A percentile compares a stretch with the other conserved stretches of the same genome.
Conservation (phyloP, 495 filamentous ascomycete species). For the Xylaria flabelliformis region DNA sequence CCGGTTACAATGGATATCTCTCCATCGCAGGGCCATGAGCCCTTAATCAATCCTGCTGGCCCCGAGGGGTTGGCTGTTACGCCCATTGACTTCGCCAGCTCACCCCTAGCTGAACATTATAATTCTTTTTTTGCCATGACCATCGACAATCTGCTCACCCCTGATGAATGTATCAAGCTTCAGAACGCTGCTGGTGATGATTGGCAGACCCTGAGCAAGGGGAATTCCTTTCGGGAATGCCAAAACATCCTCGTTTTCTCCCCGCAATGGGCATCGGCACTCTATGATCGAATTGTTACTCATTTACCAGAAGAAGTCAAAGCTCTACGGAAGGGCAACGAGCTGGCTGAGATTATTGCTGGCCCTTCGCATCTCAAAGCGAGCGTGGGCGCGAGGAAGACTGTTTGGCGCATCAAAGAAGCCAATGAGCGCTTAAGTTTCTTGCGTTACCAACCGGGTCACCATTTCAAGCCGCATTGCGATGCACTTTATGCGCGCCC, state of each 20-base stretch:
- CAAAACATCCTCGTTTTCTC: conserved; percentile 68
- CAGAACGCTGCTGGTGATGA: conserved; percentile 53
- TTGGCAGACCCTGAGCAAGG: conserved; percentile 37
- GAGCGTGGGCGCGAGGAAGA: conserved; percentile 35
- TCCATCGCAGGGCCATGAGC: conserved; percentile 16
- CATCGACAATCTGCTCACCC: conserved; percentile 69
- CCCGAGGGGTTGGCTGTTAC: conserved; percentile 27
- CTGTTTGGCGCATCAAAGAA: conserved; percentile 59
- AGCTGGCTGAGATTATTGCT: conserved; percentile 60
- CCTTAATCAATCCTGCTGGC: conserved; percentile 25
- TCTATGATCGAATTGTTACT: conserved; percentile 73
- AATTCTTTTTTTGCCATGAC: conserved; percentile 61
- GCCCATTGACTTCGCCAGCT: conserved; percentile 58
- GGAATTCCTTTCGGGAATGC: conserved; percentile 54
- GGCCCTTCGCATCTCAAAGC: conserved; percentile 38
- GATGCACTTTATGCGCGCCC: conserved; percentile 70
- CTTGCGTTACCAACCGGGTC: conserved; percentile 74
- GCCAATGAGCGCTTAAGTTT: conserved; percentile 84
- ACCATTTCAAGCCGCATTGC: conserved; percentile 80
- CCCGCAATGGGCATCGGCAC: conserved; percentile 62
- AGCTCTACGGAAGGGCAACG: conserved; percentile 41
- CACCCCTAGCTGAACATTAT: conserved; percentile 60
- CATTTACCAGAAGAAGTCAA: conserved; percentile 63
- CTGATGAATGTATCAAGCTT: conserved; percentile 64
- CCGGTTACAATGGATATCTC: conserved; percentile 29